Base-by-base conservation (phyloP, 208 protist genomes). In the Trypanosoma rangeli region DNA sequence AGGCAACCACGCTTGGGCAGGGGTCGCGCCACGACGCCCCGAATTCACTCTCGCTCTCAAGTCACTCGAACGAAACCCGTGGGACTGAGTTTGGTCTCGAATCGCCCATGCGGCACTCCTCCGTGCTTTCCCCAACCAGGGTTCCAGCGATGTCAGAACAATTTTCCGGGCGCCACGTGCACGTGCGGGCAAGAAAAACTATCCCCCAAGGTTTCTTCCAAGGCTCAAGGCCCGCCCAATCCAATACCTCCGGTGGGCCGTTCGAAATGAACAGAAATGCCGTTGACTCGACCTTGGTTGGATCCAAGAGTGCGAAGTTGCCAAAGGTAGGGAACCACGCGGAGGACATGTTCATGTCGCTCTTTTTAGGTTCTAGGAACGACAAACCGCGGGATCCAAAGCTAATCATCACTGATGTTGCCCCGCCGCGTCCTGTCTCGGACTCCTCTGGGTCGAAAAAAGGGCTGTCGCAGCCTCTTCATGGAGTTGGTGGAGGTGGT, bases 331-430 rank as follows among this genome's bases (percentile, higher is more conserved):
- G 5, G 15, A 62, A 39, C 18, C 64, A 77, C 52, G 65, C 57
- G 1, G 72, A 77, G 29, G 58, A 68, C 35, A 71, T 71, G 52
- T 77, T 77, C 61, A 77, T 77, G 72, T 71, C 64, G 46, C 20
- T 71, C 28, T 42, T 77, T 68, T 31, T n/a, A 10, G 64, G 48
- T 15, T 46, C 20, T 16, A 28, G 29, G 24, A 58, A 35, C 24
- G 72, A 77, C 12, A 71, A 71, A 61, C 22, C 24, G 24, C 46
- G 58, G 26, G 58, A 33, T 33, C 64, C 67, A 18, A 18, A 58
- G 20, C 31, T 73, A 20, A 37, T 59, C 42, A 49, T 50, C 8
- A 44, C 26, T 24, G 68, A 73, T 18, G 1, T 12, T 28, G 26
- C 59, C 15, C 26, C n/a, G 29, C 59, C 58, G 15, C 10, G 0